Conservation (phyloP, 2,329 filamentous ascomycete species). For the Phaeosphaeriaceae sp. region DNA sequence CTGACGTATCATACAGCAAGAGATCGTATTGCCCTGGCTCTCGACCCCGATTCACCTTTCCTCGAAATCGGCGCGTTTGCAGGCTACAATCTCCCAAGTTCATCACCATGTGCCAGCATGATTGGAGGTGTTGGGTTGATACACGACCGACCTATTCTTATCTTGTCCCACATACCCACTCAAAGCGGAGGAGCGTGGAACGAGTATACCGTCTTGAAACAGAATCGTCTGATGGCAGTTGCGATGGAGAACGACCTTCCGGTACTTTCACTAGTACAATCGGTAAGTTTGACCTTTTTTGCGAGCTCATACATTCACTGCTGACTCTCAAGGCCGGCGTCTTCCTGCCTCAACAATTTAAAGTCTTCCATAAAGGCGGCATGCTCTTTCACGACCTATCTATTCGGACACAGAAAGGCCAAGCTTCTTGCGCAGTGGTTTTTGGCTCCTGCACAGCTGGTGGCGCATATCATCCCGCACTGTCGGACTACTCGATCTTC, state of each 20-base stretch:
- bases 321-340: slow-evolving; percentile 42
- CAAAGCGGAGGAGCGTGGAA: slow-evolving; percentile 55
- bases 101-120: slow-evolving; percentile 41
- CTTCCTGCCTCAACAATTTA: slow-evolving; percentile 54
- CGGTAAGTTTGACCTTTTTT: slow-evolving; percentile 15
- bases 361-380: slow-evolving; percentile 54
- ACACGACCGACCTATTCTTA: slow-evolving; percentile 46
- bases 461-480: slow-evolving; percentile 51
- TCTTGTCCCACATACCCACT: slow-evolving; percentile 53
- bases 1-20: slow-evolving; percentile 35
- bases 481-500: slow-evolving; percentile 55
- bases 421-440: slow-evolving; percentile 53
- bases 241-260: slow-evolving; percentile 52
- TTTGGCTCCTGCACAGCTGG: slow-evolving; percentile 56
- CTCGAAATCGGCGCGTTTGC: slow-evolving; percentile 50
- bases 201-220: slow-evolving; percentile 44
- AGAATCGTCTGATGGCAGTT: slow-evolving; percentile 49
- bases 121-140: slow-evolving; percentile 48
- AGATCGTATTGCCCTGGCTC: slow-evolving; percentile 47
- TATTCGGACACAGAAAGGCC: slow-evolving; percentile 46
- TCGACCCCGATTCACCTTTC: slow-evolving; percentile 51
- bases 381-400: slow-evolving; percentile 48
- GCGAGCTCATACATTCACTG: not conserved
- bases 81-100: slow-evolving; percentile 44
- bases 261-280: slow-evolving; percentile 51